phyloP scores from a whole-genome alignment of 2,329 filamentous ascomycete species.

The Pseudocercospora pini-densiflorae region DNA sequence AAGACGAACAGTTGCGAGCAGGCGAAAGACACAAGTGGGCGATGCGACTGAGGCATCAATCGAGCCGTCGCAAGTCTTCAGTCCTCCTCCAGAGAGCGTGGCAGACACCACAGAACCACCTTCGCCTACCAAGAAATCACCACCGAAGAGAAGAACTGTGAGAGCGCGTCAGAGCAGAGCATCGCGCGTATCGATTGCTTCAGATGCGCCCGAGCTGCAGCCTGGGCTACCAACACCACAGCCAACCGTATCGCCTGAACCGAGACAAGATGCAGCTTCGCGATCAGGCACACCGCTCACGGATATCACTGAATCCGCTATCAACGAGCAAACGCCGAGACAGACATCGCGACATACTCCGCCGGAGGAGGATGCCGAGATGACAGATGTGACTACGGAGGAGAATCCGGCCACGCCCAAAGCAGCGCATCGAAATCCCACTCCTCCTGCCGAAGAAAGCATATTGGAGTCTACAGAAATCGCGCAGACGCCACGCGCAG shows the following conservation, averaged over 20 bases:
- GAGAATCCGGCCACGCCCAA: slow-evolving; percentile 22
- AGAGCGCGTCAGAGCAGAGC: slow-evolving; percentile 50
- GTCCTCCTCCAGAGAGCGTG: slow-evolving; percentile 59
- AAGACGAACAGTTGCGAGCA: slow-evolving; percentile 44
- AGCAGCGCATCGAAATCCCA: slow-evolving; percentile 12
- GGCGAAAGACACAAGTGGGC: slow-evolving; percentile 51
- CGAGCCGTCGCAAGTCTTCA: slow-evolving; percentile 61
- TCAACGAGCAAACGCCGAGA: slow-evolving; percentile 64
- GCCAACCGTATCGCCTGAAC: slow-evolving; percentile 44
- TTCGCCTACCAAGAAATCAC: slow-evolving; percentile 62
- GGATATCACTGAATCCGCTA: slow-evolving; percentile 71
- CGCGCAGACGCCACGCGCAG: slow-evolving; percentile 19
- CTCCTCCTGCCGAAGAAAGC: slow-evolving; percentile 22
- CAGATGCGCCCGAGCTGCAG: slow-evolving; percentile 39
- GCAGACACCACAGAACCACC: slow-evolving; percentile 50
- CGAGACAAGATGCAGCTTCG: slow-evolving; percentile 27
- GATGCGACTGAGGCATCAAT: slow-evolving; percentile 58
- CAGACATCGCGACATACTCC: slow-evolving; percentile 28
- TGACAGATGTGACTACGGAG: slow-evolving; percentile 28
- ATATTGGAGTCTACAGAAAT: slow-evolving; percentile 25
- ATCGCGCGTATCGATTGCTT: slow-evolving; percentile 45
- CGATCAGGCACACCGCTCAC: slow-evolving; percentile 65
- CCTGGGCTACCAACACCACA: slow-evolving; percentile 56
- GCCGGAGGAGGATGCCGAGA: slow-evolving; percentile 25
- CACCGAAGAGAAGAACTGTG: slow-evolving; percentile 66